phyloP scores from a whole-genome alignment of 2,329 filamentous ascomycete species.

The Aspergillus sp. region DNA sequence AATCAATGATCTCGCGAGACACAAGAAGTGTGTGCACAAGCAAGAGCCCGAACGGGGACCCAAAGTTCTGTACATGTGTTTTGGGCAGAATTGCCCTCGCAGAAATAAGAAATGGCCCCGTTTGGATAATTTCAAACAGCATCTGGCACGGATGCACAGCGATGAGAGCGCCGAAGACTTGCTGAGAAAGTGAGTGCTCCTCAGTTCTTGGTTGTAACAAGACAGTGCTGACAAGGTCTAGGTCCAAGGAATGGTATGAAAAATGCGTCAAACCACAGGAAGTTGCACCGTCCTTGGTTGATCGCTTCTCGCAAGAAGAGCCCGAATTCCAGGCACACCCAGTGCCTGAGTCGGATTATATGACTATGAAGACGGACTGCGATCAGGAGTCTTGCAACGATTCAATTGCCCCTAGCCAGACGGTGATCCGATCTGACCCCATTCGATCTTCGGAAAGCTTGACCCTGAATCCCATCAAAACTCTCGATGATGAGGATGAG shows the following conservation, averaged over 20 bases:
- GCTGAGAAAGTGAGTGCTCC: conserved; percentile 41
- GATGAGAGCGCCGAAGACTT: conserved; percentile 41
- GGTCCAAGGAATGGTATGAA: conserved; percentile 33
- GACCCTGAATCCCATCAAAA: conserved; percentile 6
- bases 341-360: conserved; percentile 6
- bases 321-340: conserved; percentile 9
- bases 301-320: conserved; percentile 11
- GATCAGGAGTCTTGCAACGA: conserved; percentile 1
- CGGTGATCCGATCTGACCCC: neutral
- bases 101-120: conserved; percentile 72
- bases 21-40: conserved; percentile 67
- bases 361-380: neutral
- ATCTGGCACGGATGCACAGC: conserved; percentile 66
- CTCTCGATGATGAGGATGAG: conserved; percentile 2
- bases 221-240: conserved; percentile 15
- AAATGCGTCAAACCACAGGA: conserved; percentile 16
- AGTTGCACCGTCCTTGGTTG: conserved; percentile 9
- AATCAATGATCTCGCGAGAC: conserved; percentile 74
- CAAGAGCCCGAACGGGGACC: conserved; percentile 41
- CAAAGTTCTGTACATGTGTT: conserved; percentile 57
- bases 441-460: conserved; percentile 3
- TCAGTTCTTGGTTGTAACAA: neutral
- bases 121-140: conserved; percentile 80
- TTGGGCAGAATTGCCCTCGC: conserved; percentile 50
- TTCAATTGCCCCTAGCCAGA: conserved; percentile 2